A percentile compares a stretch with the other conserved stretches of the same genome.
phyloP scores from a whole-genome alignment of 2,329 filamentous ascomycete species.

The Paracorniculantispora psalliotae region DNA sequence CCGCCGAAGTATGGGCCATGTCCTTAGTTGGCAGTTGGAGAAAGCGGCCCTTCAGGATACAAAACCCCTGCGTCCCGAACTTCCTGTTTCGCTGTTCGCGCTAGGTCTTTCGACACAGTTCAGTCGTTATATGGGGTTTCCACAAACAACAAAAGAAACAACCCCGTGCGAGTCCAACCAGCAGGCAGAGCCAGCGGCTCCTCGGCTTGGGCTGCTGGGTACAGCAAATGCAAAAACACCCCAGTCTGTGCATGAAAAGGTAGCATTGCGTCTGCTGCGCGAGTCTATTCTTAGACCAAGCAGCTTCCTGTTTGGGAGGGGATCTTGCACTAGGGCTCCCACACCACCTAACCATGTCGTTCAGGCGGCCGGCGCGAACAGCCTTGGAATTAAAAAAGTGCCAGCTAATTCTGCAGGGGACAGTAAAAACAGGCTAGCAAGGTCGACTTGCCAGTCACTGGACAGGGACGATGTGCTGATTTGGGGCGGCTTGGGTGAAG shows the following conservation, averaged over 20 bases:
- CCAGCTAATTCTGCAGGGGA: background rate
- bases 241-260: background rate
- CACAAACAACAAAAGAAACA: background rate
- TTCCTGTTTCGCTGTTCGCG: background rate
- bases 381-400: background rate
- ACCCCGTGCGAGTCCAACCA: background rate
- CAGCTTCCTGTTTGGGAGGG: slow-evolving; percentile 14
- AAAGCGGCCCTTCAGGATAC: background rate
- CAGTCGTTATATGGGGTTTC: background rate
- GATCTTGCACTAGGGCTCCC: slow-evolving; percentile 14
- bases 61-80: too few relatives aligned
- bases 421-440: background rate
- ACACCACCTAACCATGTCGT: background rate
- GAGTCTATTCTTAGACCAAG: slow-evolving; percentile 12
- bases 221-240: background rate
- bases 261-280: background rate
- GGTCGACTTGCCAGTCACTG: too few relatives aligned
- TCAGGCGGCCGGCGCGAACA: background rate
- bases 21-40: background rate
- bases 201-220: slow-evolving; percentile 5
- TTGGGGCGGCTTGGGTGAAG: background rate
- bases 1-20: background rate
- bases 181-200: slow-evolving; percentile 1
- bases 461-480: background rate
- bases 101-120: background rate